Evolutionary conservation across 129 eudicot species (phyloP).

Genomic region (Gnaphalium uliginosum): DNA sequence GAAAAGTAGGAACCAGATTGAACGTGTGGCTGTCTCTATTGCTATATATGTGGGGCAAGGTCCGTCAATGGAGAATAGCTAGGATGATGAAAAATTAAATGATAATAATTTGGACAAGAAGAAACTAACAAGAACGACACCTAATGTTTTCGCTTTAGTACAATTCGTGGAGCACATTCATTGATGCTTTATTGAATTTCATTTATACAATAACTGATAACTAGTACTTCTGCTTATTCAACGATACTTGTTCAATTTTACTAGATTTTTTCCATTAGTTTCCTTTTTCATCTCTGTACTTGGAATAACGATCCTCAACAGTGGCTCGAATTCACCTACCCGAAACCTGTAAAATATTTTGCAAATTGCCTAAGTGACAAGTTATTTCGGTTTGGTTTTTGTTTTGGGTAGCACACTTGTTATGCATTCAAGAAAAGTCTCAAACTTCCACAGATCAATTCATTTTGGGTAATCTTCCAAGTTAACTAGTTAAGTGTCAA

Average conservation of each 20-base stretch:
- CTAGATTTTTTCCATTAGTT: not conserved
- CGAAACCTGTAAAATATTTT: not conserved
- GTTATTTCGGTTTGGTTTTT: not conserved
- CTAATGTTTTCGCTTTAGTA: not conserved
- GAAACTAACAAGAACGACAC: not conserved
- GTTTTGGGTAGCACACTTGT: not conserved
- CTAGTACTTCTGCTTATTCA: not conserved
- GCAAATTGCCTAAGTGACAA: not conserved
- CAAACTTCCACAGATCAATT: not conserved
- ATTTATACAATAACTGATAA: not conserved
- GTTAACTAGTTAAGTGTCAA: not conserved
- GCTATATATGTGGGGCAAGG: slow-evolving; percentile 20
- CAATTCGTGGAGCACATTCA: slow-evolving; percentile 18
- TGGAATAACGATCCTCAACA: not conserved
- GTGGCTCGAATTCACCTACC: slow-evolving; percentile 1
- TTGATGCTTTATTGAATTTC: slow-evolving; percentile 15
- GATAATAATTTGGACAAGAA: slow-evolving; percentile 8
- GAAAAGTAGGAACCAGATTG: slow-evolving; percentile 32
- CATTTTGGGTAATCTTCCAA: not conserved
- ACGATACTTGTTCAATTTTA: not conserved
- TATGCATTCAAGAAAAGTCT: not conserved
- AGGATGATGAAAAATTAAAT: not conserved
- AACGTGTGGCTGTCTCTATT: slow-evolving; percentile 25
- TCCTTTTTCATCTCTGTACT: not conserved
- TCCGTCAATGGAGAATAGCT: slow-evolving; percentile 10